Evolutionary conservation across 805 yeast genomes (phyloP).

Genomic region (Millerozyma acaciae): DNA sequence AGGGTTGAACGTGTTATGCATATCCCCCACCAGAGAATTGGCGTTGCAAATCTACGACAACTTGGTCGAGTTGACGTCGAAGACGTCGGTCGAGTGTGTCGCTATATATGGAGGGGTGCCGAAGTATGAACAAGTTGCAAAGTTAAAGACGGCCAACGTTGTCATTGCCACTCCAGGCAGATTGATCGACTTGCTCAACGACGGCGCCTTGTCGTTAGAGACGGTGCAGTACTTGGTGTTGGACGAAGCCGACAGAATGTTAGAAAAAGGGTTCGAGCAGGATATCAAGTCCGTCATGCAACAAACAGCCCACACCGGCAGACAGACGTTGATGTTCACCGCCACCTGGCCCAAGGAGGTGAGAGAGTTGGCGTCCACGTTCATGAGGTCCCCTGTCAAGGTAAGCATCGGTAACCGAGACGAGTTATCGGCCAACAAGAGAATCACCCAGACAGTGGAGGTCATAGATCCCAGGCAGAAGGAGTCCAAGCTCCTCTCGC

Average conservation of each 20-base stretch:
- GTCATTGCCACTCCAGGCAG: slow-evolving; percentile 99
- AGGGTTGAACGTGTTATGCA: slow-evolving; percentile 72
- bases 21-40: slow-evolving; percentile 96
- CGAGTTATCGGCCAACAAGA: slow-evolving; percentile 89
- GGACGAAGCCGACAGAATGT: slow-evolving; percentile 98
- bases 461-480: slow-evolving; percentile 75
- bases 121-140: slow-evolving; percentile 82
- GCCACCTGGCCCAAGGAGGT: slow-evolving; percentile 99
- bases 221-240: slow-evolving; percentile 74
- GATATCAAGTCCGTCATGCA: slow-evolving; percentile 84
- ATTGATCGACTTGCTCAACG: slow-evolving; percentile 82
- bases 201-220: slow-evolving; percentile 71
- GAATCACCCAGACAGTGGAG: slow-evolving; percentile 91
- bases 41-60: slow-evolving; percentile 93
- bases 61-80: slow-evolving; percentile 59
- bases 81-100: slow-evolving; percentile 62
- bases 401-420: slow-evolving; percentile 92
- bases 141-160: slow-evolving; percentile 63
- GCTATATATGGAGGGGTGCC: slow-evolving; percentile 98
- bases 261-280: slow-evolving; percentile 96
- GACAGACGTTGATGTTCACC: slow-evolving; percentile 97
- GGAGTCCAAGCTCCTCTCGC: slow-evolving; percentile 68
- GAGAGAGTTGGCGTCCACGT: slow-evolving; percentile 81
- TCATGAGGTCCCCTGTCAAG: slow-evolving; percentile 82
- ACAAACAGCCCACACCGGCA: slow-evolving; percentile 40